These are phyloP conservation scores for Ophiostoma angusticollis DNA, from an alignment of 2,329 filamentous ascomycete genomes.

Conservation along the genomic window DNA sequence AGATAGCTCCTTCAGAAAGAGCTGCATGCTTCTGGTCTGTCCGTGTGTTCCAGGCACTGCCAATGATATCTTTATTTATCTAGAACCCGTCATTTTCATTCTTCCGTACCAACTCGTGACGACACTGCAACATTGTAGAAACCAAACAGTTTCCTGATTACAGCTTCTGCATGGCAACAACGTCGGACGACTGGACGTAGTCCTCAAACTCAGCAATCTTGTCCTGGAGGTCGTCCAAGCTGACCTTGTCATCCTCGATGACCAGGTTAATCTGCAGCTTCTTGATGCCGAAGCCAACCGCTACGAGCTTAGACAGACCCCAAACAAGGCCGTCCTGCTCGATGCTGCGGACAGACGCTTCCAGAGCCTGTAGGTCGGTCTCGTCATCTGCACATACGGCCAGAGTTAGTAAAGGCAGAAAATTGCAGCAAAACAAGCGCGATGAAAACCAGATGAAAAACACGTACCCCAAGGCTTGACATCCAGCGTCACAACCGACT, in stretches of 20 bases:
- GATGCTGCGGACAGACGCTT: conserved; percentile 68
- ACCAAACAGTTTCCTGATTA: conserved; percentile 37
- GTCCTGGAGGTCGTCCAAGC: conserved; percentile 73
- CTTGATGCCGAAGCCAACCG: conserved; percentile 95
- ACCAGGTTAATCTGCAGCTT: conserved; percentile 99
- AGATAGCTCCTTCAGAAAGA: too few relatives aligned
- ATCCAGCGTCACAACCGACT: conserved; percentile 90
- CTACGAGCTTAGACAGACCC: conserved; percentile 80
- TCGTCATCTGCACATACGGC: conserved; percentile 78
- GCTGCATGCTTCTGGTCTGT: too few relatives aligned
- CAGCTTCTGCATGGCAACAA: conserved; percentile 86
- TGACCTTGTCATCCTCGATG: conserved; percentile 94
- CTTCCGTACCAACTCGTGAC: background rate
- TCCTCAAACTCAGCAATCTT: conserved; percentile 78
- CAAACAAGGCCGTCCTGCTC: conserved; percentile 91
- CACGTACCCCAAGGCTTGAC: conserved; percentile 99
- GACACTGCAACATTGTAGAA: background rate
- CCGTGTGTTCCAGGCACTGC: too few relatives aligned
- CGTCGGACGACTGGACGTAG: conserved; percentile 86
- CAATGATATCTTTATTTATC: too few relatives aligned
- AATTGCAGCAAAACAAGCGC: background rate
- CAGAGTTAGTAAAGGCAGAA: too few relatives aligned
- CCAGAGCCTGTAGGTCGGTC: conserved; percentile 77
- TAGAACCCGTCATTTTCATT: too few relatives aligned
- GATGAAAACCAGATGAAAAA: conserved; percentile 23